phyloP scores from a whole-genome alignment of 2,329 filamentous ascomycete species.

The Microthyrium microscopicum region DNA sequence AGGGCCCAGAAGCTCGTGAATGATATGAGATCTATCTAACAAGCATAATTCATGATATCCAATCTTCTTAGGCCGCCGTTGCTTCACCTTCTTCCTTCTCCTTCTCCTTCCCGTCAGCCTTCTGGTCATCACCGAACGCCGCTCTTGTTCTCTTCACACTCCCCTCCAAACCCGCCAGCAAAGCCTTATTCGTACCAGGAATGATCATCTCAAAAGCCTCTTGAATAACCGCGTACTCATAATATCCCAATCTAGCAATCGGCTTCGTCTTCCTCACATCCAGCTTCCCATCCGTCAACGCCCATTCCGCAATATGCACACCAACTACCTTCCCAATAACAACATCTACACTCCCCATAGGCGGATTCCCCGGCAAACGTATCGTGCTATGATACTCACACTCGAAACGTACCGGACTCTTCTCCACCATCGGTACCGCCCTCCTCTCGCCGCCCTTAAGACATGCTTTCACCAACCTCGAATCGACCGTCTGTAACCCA shows the following conservation, averaged over 20 bases:
- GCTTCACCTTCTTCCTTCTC: too few relatives aligned
- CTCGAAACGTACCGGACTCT: slow-evolving; percentile 41
- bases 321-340: slow-evolving; percentile 41
- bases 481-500: slow-evolving; percentile 31
- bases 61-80: too few relatives aligned
- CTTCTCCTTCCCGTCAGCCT: too few relatives aligned
- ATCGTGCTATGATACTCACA: slow-evolving; percentile 40
- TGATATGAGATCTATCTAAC: too few relatives aligned
- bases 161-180: slow-evolving; percentile 23
- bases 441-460: slow-evolving; percentile 10
- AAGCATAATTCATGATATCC: too few relatives aligned
- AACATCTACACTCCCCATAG: slow-evolving; percentile 40
- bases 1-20: too few relatives aligned
- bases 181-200: slow-evolving; percentile 21
- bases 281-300: slow-evolving; percentile 37
- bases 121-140: too few relatives aligned
- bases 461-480: slow-evolving; percentile 16
- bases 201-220: slow-evolving; percentile 44
- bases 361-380: slow-evolving; percentile 37
- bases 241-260: slow-evolving; percentile 44
- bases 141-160: slow-evolving; percentile 17
- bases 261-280: slow-evolving; percentile 40
- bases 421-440: slow-evolving; percentile 34
- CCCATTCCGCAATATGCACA: slow-evolving; percentile 39
- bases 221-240: slow-evolving; percentile 38